Evolutionary conservation across 23 red algal species (phyloP), one percentile per base, ranked within the genome.

Genomic region (Gracilaria gracilis): DNA sequence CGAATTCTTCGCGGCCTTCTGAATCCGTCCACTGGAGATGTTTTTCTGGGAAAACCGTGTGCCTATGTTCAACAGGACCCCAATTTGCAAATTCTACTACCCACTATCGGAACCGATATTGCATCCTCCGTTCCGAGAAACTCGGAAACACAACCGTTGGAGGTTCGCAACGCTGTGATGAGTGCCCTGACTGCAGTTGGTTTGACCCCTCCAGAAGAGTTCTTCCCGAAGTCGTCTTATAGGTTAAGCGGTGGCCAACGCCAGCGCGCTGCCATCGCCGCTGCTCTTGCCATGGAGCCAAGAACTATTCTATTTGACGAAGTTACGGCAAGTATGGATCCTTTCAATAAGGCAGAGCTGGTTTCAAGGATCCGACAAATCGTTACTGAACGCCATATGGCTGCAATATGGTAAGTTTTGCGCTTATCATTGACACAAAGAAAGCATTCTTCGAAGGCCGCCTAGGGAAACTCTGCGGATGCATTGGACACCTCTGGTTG

Each of bases 181-280:
- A 55, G 74, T 6, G 84, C 85, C 24, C 48, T 89, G 32, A 55
- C 32, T 33, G 57, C 33, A 16, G 85, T 90, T 36, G 86, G 93
- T 14, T 33, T 95, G 28, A 54, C 29, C 19, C 57, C 75, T 47
- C 67, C 69, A 20, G 85, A 75, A 29, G 32, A 84, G 8, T 82
- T 84, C 48, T 33, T 49, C 17, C 46, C 75, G 9, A 54, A 58
- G 37, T 81, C 75, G n/a, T 54, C 79, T 29, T 54, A 77, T 50
- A 50, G 81, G 19, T 38, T 97, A 39, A 93, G 88, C 42, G 95
- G 95, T 58, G 95, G 95, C 2, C 89, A 97, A 75, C 75, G 78
- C 4, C 88, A 93, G 77, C 89, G 95, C 19, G 95, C 88, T 59
- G 95, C 85, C 0, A 47, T 97, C 23, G 93, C 93, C 46, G 44